phyloP scores from a whole-genome alignment of 352 stramenopile genomes.

The Phytophthora meadii region DNA sequence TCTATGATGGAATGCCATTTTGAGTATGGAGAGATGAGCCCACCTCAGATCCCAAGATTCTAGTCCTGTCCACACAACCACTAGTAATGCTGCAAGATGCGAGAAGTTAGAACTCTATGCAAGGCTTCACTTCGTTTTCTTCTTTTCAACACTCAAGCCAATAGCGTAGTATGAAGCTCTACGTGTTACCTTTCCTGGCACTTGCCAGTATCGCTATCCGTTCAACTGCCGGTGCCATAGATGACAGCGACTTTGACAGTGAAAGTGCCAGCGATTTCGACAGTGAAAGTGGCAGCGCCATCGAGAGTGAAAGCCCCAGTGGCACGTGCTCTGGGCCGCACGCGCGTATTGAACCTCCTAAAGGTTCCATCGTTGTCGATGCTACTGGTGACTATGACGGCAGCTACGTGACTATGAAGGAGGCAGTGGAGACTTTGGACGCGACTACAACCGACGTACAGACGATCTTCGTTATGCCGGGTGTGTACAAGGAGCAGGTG shows the following conservation, averaged over 20 bases:
- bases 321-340: constrained; percentile 8
- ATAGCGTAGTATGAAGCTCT: constrained; percentile 10
- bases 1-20: constrained; percentile 5
- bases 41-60: constrained; percentile 20
- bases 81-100: constrained; percentile 9
- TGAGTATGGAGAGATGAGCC: constrained; percentile 1
- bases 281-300: background rate
- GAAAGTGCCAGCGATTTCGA: background rate
- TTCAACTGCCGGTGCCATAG: background rate
- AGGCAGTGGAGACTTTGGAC: constrained; percentile 10
- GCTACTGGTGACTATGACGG: constrained; percentile 22
- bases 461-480: constrained; percentile 26
- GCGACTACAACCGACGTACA: constrained; percentile 13
- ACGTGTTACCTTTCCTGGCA: constrained; percentile 8
- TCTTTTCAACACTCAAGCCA: background rate
- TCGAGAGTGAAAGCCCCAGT: background rate
- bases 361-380: constrained; percentile 22
- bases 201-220: constrained; percentile 4
- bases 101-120: background rate
- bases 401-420: constrained; percentile 14
- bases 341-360: constrained; percentile 11
- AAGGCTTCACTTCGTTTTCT: constrained; percentile 13
- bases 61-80: constrained; percentile 14
- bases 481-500: constrained; percentile 26
- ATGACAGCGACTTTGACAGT: constrained; percentile 1